A percentile compares a stretch with the other conserved stretches of the same genome.
These are phyloP conservation scores for Tolypocladium guangdongense DNA, from an alignment of 2,329 filamentous ascomycete genomes.

Conservation along the genomic window DNA sequence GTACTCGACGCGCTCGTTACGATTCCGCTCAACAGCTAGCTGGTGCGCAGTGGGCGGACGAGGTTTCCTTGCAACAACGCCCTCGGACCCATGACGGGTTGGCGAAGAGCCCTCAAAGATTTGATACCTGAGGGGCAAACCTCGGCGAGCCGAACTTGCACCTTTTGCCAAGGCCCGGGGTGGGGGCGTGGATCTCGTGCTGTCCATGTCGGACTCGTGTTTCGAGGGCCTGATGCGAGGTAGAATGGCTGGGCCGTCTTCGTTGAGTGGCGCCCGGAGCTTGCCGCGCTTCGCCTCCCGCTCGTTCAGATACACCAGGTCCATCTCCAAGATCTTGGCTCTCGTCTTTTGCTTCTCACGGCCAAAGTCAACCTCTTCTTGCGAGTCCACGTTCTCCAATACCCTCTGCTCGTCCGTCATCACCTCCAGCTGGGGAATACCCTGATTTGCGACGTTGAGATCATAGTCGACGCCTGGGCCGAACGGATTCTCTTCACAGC, in stretches of 20 bases:
- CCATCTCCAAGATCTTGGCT: constrained; percentile 63
- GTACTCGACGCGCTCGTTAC: constrained; percentile 70
- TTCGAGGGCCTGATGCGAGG: constrained; percentile 53
- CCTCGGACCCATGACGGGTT: constrained; percentile 41
- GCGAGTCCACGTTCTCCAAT: constrained; percentile 63
- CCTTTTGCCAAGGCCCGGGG: constrained; percentile 19
- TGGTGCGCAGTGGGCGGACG: constrained; percentile 74
- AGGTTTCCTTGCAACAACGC: constrained; percentile 49
- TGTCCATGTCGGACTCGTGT: constrained; percentile 40
- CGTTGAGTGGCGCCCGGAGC: constrained; percentile 26
- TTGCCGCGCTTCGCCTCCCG: constrained; percentile 48
- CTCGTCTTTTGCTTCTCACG: constrained; percentile 63
- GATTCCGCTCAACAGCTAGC: constrained; percentile 67
- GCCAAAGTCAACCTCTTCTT: constrained; percentile 59
- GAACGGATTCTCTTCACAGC: constrained; percentile 84
- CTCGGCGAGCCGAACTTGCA: constrained; percentile 9
- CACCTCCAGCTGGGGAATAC: constrained; percentile 54
- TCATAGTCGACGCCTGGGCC: constrained; percentile 59
- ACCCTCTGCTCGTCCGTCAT: constrained; percentile 56
- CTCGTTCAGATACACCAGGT: constrained; percentile 57
- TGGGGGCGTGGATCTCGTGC: constrained; percentile 31
- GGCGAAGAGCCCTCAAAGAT: constrained; percentile 52
- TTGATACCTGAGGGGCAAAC: constrained; percentile 43
- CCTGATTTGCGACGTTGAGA: constrained; percentile 54
- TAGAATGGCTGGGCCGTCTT: constrained; percentile 48